Base-by-base conservation (phyloP, 441 rosid genomes). In the Codiaeum variegatum region DNA sequence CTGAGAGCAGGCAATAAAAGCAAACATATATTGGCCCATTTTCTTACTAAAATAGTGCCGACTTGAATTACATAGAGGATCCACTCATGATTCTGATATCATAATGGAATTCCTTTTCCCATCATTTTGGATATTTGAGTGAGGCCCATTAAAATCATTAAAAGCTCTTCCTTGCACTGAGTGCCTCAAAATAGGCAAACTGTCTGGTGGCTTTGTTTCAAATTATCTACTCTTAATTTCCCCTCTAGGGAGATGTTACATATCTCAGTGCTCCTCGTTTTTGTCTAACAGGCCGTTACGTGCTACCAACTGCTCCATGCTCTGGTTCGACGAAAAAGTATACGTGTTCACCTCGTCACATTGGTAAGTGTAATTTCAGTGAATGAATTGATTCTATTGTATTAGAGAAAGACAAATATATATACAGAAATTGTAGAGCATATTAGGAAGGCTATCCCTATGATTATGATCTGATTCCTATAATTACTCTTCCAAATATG, bases 281-380 rank as follows among this genome's bases (percentile, higher is more conserved):
- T 73, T 62, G 10, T 23, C 66, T 66, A 66, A 61, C 84, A 95
- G 99, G 91, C 77, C 55, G 85, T 91, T 46, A 86, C 95, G 42
- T 93, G 99, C 83, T 76, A 79, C 84, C 92, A 91, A 76, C 87
- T 95, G 69, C 87, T 95, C 67, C 92, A 87, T 82, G 83, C 95
- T 47, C 93, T 95, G 63, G 96, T 93, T 79, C 94, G 86, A 56
- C 88, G 85, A 64, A 93, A 89, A 83, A 88, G 84, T 79, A 83
- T 91, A 51, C 87, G 97, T 80, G 66, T 78, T 78, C 93, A 85
- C 81, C 98, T 95, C 81, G 83, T 93, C 78, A 80, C 83, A 65
- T 73, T 93, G 98, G 99, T 95, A 74, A 83, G 98, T n/a, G n/a
- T n/a, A n/a, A n/a, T n/a, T n/a, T n/a, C n/a, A n/a, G n/a, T n/a